Conservation (phyloP, 306 rosid genomes). For the Delonix regia region DNA sequence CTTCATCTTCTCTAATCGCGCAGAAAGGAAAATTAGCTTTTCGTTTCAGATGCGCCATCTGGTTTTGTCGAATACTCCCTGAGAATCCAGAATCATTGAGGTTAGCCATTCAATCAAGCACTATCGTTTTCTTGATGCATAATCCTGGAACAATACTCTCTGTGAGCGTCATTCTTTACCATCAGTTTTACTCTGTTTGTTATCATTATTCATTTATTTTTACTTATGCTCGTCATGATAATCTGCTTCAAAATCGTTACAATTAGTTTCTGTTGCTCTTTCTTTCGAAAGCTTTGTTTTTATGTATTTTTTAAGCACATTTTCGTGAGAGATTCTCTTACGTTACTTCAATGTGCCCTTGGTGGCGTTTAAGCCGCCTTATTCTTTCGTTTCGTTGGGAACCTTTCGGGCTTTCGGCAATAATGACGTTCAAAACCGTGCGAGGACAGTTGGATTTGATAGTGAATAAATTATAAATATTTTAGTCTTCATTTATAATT, state of each 20-base stretch:
- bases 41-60: conserved; percentile 34
- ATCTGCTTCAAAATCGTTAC: background rate
- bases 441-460: background rate
- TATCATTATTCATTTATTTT: background rate
- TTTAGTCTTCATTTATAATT: conserved; percentile 19
- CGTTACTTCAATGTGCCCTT: background rate
- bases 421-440: background rate
- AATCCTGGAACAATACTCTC: background rate
- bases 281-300: background rate
- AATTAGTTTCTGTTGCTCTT: background rate
- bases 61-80: conserved; percentile 22
- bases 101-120: conserved; percentile 28
- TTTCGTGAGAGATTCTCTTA: background rate
- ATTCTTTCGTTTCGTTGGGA: background rate
- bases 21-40: background rate
- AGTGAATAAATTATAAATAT: background rate
- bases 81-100: conserved; percentile 28
- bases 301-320: background rate
- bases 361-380: background rate
- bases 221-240: background rate
- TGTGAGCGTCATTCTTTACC: background rate
- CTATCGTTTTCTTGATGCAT: background rate
- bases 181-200: background rate
- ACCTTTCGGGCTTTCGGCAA: background rate
- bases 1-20: conserved; percentile 21